Base-by-base conservation (phyloP, 768 basidiomycete species). In the Daedaleopsis nitida region DNA sequence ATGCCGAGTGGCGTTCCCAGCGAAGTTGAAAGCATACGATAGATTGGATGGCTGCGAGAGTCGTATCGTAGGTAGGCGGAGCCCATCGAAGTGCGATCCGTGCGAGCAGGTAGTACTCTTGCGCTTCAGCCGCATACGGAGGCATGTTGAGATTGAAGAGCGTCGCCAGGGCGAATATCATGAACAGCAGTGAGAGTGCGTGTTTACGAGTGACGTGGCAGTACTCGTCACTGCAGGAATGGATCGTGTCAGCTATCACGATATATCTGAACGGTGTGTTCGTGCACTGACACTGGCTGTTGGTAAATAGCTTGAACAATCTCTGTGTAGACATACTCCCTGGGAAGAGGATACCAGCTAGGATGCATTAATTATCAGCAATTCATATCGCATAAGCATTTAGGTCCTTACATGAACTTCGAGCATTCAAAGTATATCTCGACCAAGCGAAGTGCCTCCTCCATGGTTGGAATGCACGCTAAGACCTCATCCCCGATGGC, bases 401-500 rank as follows among this genome's bases (percentile, higher is more conserved):
- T 23, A 2, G 23, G 19, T 21, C n/a, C 39, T 66, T 64, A 88
- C 86, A 87, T 66, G 70, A 77, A 84, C 66, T 81, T 76, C 12
- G 83, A 86, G 70, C 83, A 80, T 57, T 86, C 83, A 44, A 89
- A 74, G 69, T 89, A 92, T 35, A 86, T 73, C 35, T 89, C 85
- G 60, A 83, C 86, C 17, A 91, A 75, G 10, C 77, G 80, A 10
- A 82, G 72, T 1, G 89, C 89, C 63, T 88, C 83, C 8, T 81
- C 76, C 5, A 83, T 73, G 0, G 82, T 73, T 3, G 90, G 89
- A 1, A 88, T 76, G 51, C 80, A 68, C 4, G 5, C 7, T 8
- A 68, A 65, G 21, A 86, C 74, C 52, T 85, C 76, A 34, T 72
- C 65, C 6, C 75, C 77, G 4, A 85, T 60, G 0, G 75, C 75